Evolutionary conservation across 2,329 filamentous ascomycete species (phyloP).

Genomic region (Ilyonectria robusta): DNA sequence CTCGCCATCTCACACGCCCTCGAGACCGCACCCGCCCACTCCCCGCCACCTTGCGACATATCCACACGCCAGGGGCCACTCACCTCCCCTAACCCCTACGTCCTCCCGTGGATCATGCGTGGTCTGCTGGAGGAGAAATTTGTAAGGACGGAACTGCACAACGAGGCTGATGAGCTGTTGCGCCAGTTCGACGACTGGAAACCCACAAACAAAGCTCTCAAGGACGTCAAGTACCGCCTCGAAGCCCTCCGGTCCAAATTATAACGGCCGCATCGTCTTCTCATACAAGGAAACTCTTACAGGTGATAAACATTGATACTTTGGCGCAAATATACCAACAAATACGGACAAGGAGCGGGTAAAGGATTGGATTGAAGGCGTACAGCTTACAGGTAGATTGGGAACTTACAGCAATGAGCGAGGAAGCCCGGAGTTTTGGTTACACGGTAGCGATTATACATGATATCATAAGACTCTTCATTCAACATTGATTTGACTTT

Average conservation of each 20-base stretch:
- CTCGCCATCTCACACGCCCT: constrained; percentile 81
- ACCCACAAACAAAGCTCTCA: constrained; percentile 88
- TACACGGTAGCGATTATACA: neutral
- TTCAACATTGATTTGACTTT: constrained; percentile 1
- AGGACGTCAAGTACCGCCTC: constrained; percentile 94
- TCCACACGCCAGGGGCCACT: constrained; percentile 51
- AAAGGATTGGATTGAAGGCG: constrained; percentile 10
- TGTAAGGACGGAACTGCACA: constrained; percentile 83
- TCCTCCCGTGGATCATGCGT: constrained; percentile 95
- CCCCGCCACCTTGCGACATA: constrained; percentile 50
- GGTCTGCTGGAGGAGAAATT: constrained; percentile 93
- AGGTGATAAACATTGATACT: constrained; percentile 16
- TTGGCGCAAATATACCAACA: constrained; percentile 7
- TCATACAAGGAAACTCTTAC: neutral
- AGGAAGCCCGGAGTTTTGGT: constrained; percentile 19
- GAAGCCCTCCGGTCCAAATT: constrained; percentile 93
- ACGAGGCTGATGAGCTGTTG: constrained; percentile 85
- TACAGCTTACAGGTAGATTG: constrained; percentile 23
- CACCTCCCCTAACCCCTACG: constrained; percentile 82
- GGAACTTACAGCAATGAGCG: constrained; percentile 9
- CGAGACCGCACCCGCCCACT: constrained; percentile 73
- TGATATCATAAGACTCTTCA: neutral
- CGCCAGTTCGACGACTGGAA: constrained; percentile 94
- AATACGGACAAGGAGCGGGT: constrained; percentile 15
- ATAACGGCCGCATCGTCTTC: constrained; percentile 44